Evolutionary conservation across 441 rosid species (phyloP).

Genomic region (Populus hybrid): DNA sequence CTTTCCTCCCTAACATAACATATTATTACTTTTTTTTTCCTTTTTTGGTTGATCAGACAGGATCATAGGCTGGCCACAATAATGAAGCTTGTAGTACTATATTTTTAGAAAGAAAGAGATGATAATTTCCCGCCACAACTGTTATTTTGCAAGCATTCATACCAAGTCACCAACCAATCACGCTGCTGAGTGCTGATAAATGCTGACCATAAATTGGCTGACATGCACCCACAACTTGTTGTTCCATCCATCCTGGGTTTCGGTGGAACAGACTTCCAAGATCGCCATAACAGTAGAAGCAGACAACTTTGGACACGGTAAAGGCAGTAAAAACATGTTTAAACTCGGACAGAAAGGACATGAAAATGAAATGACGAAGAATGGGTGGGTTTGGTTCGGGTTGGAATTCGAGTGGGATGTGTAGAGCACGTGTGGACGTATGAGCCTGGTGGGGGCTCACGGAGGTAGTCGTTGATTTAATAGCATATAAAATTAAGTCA

Average conservation of each 20-base stretch:
- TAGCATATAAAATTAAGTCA: neutral
- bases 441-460: neutral
- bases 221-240: neutral
- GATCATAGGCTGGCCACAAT: too few relatives aligned
- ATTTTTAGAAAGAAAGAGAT: too few relatives aligned
- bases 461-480: neutral
- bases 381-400: neutral
- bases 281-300: neutral
- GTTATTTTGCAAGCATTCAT: neutral
- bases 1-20: too few relatives aligned
- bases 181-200: neutral
- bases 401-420: neutral
- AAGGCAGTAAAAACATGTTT: neutral
- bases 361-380: too few relatives aligned
- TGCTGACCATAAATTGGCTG: neutral
- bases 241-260: neutral
- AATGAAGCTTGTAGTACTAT: too few relatives aligned
- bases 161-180: neutral
- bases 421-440: neutral
- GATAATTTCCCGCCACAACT: too few relatives aligned
- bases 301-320: neutral
- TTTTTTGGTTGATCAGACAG: too few relatives aligned
- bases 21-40: too few relatives aligned
- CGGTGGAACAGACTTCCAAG: neutral
- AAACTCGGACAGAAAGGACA: too few relatives aligned